phyloP scores from a whole-genome alignment of 2,329 filamentous ascomycete genomes.

The Amauroascus niger region DNA sequence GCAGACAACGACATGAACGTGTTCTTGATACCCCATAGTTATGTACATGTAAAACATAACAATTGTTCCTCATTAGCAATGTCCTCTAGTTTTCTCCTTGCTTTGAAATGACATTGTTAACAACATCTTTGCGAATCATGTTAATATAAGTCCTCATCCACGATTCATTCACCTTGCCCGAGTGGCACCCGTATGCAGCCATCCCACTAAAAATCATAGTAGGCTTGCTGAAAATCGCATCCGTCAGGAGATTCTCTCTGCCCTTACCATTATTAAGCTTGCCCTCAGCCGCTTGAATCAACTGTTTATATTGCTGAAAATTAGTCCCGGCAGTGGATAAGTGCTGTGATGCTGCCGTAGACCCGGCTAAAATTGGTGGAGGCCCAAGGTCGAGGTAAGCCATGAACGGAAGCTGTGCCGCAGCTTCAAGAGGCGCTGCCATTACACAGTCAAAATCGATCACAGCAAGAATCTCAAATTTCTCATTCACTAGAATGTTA shows the following conservation, averaged over 20 bases:
- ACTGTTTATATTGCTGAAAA: neutral
- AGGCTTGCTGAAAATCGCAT: neutral
- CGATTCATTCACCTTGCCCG: neutral
- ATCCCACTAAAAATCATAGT: constrained; percentile 1
- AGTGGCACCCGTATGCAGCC: neutral
- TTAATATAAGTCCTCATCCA: neutral
- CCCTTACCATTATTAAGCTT: neutral
- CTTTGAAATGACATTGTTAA: neutral
- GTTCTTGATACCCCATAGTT: no score
- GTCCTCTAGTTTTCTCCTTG: neutral
- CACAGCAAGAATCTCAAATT: constrained; percentile 15
- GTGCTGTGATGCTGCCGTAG: neutral
- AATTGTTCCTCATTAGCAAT: no score
- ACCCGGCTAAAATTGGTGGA: neutral
- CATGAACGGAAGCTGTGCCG: constrained; percentile 11
- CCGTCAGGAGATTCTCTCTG: neutral
- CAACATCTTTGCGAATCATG: neutral
- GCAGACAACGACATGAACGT: no score
- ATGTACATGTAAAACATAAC: no score
- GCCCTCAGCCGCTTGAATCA: constrained; percentile 1
- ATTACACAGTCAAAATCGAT: constrained; percentile 17
- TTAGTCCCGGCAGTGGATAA: neutral
- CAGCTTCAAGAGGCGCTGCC: constrained; percentile 13
- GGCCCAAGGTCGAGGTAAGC: neutral
- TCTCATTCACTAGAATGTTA: constrained; percentile 16